phyloP scores from a whole-genome alignment of 2,329 filamentous ascomycete genomes.

The Alternaria arbusti region DNA sequence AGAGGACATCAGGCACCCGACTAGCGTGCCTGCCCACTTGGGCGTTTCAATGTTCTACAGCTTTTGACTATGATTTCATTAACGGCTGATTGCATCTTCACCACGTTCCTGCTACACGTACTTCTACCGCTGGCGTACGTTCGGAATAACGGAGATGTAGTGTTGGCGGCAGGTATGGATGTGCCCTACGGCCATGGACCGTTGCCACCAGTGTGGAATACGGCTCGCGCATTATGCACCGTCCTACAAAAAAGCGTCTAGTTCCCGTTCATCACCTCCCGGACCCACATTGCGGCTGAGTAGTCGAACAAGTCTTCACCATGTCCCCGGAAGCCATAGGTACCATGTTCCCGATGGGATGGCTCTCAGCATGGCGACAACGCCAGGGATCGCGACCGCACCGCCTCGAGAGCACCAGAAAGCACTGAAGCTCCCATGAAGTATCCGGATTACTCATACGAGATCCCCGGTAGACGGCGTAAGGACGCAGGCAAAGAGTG shows the following conservation, averaged over 20 bases:
- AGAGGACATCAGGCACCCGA: background rate
- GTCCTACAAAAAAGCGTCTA: background rate
- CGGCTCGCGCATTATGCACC: background rate
- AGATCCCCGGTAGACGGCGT: background rate
- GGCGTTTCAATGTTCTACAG: background rate
- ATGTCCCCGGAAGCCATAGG: background rate
- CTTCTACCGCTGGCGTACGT: background rate
- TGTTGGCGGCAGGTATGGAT: too few relatives aligned
- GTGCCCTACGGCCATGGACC: too few relatives aligned
- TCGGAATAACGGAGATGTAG: background rate
- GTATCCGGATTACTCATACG: background rate
- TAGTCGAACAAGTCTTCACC: background rate
- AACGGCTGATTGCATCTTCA: background rate
- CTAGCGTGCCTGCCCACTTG: background rate
- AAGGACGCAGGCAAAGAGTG: background rate
- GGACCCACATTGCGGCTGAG: background rate
- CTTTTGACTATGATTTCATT: background rate
- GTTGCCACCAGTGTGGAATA: background rate
- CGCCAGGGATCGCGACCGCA: background rate
- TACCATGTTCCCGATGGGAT: background rate
- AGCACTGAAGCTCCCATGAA: background rate
- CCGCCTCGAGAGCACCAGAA: background rate
- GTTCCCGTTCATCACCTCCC: background rate
- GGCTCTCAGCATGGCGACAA: background rate
- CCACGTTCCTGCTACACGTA: background rate